These are phyloP conservation scores for Phytophthora cryptogea DNA, from an alignment of 352 stramenopile genomes.

Conservation along the genomic window DNA sequence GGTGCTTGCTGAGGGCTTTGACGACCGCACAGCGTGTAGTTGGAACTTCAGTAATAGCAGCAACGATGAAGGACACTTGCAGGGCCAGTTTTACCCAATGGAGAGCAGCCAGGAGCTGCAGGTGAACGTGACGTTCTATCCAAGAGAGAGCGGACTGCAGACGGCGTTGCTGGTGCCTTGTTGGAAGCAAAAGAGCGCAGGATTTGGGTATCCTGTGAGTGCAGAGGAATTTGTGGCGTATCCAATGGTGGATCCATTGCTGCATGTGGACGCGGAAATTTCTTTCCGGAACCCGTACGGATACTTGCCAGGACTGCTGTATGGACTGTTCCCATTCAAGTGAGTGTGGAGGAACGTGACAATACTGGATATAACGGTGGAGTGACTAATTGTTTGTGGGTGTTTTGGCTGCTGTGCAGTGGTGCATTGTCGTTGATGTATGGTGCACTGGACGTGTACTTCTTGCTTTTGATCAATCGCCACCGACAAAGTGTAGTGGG, in stretches of 20 bases:
- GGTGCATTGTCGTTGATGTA: slow-evolving; percentile 77
- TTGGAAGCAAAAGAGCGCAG: slow-evolving; percentile 84
- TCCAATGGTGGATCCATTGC: slow-evolving; percentile 72
- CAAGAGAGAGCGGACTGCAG: slow-evolving; percentile 56
- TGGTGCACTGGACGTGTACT: slow-evolving; percentile 65
- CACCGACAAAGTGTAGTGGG: slow-evolving; percentile 76
- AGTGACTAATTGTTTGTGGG: slow-evolving; percentile 13
- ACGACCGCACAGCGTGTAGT: slow-evolving; percentile 60
- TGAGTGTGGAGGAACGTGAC: slow-evolving; percentile 34
- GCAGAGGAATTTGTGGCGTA: slow-evolving; percentile 70
- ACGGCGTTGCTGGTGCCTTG: slow-evolving; percentile 73
- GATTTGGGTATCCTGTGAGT: slow-evolving; percentile 80
- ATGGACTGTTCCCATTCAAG: slow-evolving; percentile 86
- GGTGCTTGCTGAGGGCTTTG: slow-evolving; percentile 41
- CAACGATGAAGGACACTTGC: slow-evolving; percentile 48
- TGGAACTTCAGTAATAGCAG: slow-evolving; percentile 60
- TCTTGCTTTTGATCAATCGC: slow-evolving; percentile 66
- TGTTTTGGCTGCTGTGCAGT: slow-evolving; percentile 36
- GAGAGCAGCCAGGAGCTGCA: slow-evolving; percentile 44
- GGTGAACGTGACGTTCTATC: slow-evolving; percentile 57
- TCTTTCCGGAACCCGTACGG: slow-evolving; percentile 84
- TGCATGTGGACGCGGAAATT: slow-evolving; percentile 63
- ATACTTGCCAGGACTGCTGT: slow-evolving; percentile 80
- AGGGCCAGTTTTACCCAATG: slow-evolving; percentile 63
- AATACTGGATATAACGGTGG: slow-evolving; percentile 1